phyloP scores from a whole-genome alignment of 148 eudicot species.

The Polygonum maritimum region DNA sequence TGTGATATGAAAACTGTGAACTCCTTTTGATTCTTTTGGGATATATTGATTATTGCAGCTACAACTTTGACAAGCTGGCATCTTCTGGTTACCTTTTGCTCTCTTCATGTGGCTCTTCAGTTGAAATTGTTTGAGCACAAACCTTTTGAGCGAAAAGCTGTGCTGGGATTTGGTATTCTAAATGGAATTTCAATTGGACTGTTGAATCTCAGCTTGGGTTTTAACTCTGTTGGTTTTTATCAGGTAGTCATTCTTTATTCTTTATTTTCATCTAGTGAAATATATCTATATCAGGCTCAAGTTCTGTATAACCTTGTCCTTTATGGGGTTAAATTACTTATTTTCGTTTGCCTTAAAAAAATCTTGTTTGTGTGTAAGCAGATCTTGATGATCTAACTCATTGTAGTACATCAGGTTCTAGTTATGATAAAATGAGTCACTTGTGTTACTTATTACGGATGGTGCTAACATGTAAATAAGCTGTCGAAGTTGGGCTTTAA shows the following conservation, averaged over 20 bases:
- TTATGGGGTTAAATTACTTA: neutral
- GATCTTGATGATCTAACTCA: neutral
- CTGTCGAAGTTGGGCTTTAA: neutral
- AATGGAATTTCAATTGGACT: conserved; percentile 95
- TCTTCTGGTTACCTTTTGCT: conserved; percentile 43
- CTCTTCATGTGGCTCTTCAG: conserved; percentile 59
- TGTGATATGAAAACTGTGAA: neutral
- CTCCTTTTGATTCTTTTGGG: neutral
- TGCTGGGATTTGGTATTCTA: conserved; percentile 80
- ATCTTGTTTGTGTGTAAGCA: neutral
- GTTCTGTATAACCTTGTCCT: neutral
- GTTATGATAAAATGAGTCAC: neutral
- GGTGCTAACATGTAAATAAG: conserved; percentile 6
- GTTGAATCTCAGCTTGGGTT: conserved; percentile 88
- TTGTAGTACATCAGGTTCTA: neutral
- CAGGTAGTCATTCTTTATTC: conserved; percentile 39
- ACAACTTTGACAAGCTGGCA: conserved; percentile 96
- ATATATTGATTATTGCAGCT: conserved; percentile 36
- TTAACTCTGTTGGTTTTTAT: conserved; percentile 96
- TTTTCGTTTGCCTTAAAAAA: neutral
- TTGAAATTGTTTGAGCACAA: conserved; percentile 44
- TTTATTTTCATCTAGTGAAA: neutral
- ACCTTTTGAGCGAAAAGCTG: conserved; percentile 52
- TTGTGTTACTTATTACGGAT: neutral
- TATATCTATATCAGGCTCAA: neutral